Base-by-base conservation (phyloP, 2,329 filamentous ascomycete genomes). In the Alternaria novae-zelandiae region DNA sequence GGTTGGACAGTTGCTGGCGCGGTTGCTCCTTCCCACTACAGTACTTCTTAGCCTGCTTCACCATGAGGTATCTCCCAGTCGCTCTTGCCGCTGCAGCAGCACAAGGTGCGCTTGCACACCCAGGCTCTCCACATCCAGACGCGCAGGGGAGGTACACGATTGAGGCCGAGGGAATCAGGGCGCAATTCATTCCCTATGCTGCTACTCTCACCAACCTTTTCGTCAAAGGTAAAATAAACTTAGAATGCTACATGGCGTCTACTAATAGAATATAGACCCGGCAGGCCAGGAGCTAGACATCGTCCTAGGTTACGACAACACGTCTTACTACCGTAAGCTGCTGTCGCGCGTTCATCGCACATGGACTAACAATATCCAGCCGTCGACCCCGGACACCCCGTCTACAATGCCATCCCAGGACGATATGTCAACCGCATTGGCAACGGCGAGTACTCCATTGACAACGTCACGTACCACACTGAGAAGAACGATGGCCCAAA, bases 351-450 rank as follows among this genome's bases (percentile, higher is more conserved):
- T 46, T 50, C 32, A 8, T 54, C 28, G 23, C 30, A 47, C n/a
- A n/a, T n/a, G n/a, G n/a, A n/a, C 69, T 63, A 60, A 71, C 57
- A 20, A 6, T 12, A n/a, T n/a, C 12, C 28, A 78, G 75, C 76
- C 17, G 72, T 77, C 50, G 76, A 78, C 55, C 74, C 76, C 23
- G 73, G 74, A 26, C 76, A 78, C 54, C 76, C 76, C 9, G 76
- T 78, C 12, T 78, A 77, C 65, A 78, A 78, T 61, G 74, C 75
- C 21, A 71, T 78, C 41, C 76, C 76, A 12, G 76, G 76, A 23
- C 69, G 72, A 28, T 78, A 78, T 54, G 74, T 72, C 41, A 77
- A 77, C 44, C 75, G 76, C n/a, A 78, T 78, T 59, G 74, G 76
- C 28, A 74, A 75, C n/a, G 76, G 65, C 15, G 67, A 67, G 23